phyloP scores from a whole-genome alignment of 1,284 basidiomycete genomes.

The Rhodotorula sp. region DNA sequence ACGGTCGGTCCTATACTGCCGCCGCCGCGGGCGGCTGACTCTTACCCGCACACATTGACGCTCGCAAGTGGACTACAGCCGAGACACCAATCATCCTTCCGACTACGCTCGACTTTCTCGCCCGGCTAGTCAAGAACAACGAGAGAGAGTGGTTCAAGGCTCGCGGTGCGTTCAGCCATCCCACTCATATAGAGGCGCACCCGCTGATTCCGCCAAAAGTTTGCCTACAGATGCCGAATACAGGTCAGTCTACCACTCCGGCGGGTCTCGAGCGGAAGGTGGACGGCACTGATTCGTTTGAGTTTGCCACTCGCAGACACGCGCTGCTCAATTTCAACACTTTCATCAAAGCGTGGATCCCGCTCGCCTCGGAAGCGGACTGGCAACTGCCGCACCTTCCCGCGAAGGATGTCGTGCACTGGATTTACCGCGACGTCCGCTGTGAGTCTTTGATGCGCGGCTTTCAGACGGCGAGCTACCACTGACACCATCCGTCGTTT shows the following conservation, averaged over 20 bases:
- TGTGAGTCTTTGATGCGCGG: background rate
- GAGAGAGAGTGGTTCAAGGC: constrained; percentile 47
- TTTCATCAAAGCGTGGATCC: constrained; percentile 46
- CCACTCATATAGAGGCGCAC: no score
- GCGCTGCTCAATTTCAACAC: constrained; percentile 45
- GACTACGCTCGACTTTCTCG: constrained; percentile 47
- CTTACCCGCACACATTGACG: background rate
- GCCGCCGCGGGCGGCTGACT: background rate
- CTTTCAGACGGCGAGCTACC: background rate
- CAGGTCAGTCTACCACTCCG: background rate
- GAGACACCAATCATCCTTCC: constrained; percentile 41
- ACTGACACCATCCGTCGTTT: background rate
- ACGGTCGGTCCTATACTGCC: constrained; percentile 15
- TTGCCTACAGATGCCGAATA: background rate
- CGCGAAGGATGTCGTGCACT: constrained; percentile 48
- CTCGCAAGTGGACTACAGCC: constrained; percentile 4
- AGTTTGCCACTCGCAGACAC: constrained; percentile 35
- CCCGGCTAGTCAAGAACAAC: constrained; percentile 44
- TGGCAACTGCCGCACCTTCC: constrained; percentile 48
- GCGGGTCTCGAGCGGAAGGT: background rate
- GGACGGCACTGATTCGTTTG: constrained; percentile 21
- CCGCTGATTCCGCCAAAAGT: background rate
- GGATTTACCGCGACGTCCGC: constrained; percentile 45
- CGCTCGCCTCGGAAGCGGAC: constrained; percentile 47
- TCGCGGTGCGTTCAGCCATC: constrained; percentile 19